Evolutionary conservation across 495 filamentous ascomycete species (phyloP), one percentile per base, ranked within the genome.

Genomic region (Aspergillus ellipticus): DNA sequence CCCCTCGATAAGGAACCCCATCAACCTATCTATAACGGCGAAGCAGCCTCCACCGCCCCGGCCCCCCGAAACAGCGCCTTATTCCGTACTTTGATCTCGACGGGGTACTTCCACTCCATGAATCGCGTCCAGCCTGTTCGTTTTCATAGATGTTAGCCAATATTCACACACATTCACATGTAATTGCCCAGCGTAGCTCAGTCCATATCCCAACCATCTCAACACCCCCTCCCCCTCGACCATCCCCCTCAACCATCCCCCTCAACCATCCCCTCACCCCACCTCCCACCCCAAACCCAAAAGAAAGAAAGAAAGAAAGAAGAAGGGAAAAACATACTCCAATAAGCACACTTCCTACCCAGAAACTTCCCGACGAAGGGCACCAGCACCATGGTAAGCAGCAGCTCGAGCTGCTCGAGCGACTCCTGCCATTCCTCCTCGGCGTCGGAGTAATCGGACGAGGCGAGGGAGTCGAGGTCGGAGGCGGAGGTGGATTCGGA

Each of bases 341-440:
- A 97, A 72, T 97, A 97, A 49, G 94, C 94, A 76, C 90, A 95
- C 73, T 85, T 90, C 69, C 94, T 79, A 37, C 94, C 94, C 62
- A 97, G 77, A 70, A 90, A 97, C 69, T 96, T 97, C 19, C 94
- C 94, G 49, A 90, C 73, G 67, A 93, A 96, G 16, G 94, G 94
- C 35, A 97, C 87, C 61, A 96, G 65, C 16, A 97, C 89, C 90
- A 98, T 95, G 7, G 86, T 93, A 66, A 97, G 67, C 42, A 98
- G 76, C 48, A 98, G 75, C 78, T 98, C 90, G 45, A 97, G 72
- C 72, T 98, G 94, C 74, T 96, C 89, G 59, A 98, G 72, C 61
- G 87, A 92, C 64, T 91, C 90, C 59, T 89, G 86, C 94, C 94
- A 98, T 70, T 98, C 92, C 17, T 79, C 81, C 69, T 98, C 93